Conservation (phyloP, 2,329 filamentous ascomycete species). For the Phyllosticta capitalensis region DNA sequence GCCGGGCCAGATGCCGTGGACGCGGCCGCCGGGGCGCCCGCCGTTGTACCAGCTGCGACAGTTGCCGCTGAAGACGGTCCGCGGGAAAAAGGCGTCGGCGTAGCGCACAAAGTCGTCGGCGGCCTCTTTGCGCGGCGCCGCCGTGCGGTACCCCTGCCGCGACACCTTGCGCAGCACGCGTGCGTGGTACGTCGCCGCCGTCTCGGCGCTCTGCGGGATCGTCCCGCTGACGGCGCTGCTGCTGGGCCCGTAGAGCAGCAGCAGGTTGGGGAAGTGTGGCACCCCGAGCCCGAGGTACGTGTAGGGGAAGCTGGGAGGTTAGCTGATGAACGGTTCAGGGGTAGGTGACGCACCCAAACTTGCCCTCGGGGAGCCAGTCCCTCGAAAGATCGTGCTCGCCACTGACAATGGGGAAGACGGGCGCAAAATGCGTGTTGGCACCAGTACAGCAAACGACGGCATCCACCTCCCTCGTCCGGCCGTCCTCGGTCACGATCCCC, state of each 20-base stretch:
- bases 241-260: constrained; percentile 55
- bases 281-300: constrained; percentile 54
- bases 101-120: constrained; percentile 57
- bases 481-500: constrained; percentile 32
- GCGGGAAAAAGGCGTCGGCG: constrained; percentile 42
- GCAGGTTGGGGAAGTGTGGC: constrained; percentile 57
- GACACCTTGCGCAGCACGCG: constrained; percentile 58
- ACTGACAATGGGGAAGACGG: constrained; percentile 51
- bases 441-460: constrained; percentile 56
- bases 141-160: constrained; percentile 55
- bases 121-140: constrained; percentile 48
- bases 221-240: constrained; percentile 53
- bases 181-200: constrained; percentile 54
- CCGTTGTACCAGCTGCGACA: constrained; percentile 68
- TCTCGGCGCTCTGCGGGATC: constrained; percentile 58
- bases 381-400: constrained; percentile 40
- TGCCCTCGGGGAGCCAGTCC: constrained; percentile 48
- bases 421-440: constrained; percentile 42
- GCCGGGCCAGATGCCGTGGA: constrained; percentile 62
- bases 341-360: constrained; percentile 33
- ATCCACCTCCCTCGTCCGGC: constrained; percentile 29
- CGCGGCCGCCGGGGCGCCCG: constrained; percentile 40
- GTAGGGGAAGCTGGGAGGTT: constrained; percentile 44
- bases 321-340: background rate
- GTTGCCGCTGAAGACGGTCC: constrained; percentile 47